Percentiles rank a stretch among this genome's conserved stretches.
Evolutionary conservation across 2,329 filamentous ascomycete genomes (phyloP).

Genomic region (Orbilia javanica): DNA sequence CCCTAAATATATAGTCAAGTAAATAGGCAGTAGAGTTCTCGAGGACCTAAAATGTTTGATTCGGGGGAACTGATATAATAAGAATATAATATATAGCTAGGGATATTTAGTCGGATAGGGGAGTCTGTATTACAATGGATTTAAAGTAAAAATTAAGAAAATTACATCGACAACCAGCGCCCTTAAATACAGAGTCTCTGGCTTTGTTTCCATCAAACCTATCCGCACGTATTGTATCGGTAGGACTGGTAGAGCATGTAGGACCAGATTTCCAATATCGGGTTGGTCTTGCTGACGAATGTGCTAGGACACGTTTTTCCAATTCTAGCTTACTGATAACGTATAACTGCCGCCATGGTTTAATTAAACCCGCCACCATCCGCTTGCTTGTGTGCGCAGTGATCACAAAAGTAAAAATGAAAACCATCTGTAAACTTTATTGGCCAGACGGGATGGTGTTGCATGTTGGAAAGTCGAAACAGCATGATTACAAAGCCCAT

Average conservation of each 20-base stretch:
- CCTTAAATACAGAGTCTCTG: slow-evolving; percentile 27
- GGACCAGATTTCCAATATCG: slow-evolving; percentile 44
- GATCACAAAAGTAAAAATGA: slow-evolving; percentile 22
- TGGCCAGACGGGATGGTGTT: background rate
- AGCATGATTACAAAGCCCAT: slow-evolving; percentile 30
- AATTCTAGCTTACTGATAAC: background rate
- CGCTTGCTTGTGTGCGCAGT: slow-evolving; percentile 8
- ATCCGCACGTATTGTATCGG: slow-evolving; percentile 7
- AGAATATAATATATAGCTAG: too few relatives aligned
- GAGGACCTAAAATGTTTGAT: background rate
- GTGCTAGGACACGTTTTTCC: background rate
- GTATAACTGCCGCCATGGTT: slow-evolving; percentile 6
- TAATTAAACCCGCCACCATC: slow-evolving; percentile 29
- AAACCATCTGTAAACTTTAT: background rate
- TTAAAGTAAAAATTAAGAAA: too few relatives aligned
- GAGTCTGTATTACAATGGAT: too few relatives aligned
- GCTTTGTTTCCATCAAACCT: background rate
- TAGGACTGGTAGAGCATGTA: slow-evolving; percentile 10
- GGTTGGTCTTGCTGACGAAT: slow-evolving; percentile 43
- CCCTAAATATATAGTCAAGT: too few relatives aligned
- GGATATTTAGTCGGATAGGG: too few relatives aligned
- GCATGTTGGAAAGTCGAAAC: slow-evolving; percentile 13
- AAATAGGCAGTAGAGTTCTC: too few relatives aligned
- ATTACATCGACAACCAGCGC: slow-evolving; percentile 17
- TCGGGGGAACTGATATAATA: too few relatives aligned